These are phyloP conservation scores for Coemansia sp. DNA, from an alignment of 192 early-diverging fungal species.

Conservation along the genomic window DNA sequence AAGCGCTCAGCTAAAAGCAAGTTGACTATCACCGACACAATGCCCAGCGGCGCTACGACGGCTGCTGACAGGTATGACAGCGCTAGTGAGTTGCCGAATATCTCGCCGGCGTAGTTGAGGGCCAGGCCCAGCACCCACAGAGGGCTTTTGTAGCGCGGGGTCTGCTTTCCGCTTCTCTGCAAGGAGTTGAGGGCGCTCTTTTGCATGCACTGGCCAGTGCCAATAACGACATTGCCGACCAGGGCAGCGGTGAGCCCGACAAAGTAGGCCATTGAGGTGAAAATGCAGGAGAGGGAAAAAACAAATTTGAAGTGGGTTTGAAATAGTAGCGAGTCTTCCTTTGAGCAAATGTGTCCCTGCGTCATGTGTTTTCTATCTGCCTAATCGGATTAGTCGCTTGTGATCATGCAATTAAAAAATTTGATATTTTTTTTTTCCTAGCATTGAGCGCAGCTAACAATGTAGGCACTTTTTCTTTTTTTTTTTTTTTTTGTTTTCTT, in stretches of 20 bases:
- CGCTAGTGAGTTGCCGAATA: conserved; percentile 55
- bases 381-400: not conserved
- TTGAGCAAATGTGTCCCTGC: not conserved
- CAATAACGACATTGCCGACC: conserved; percentile 56
- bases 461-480: not conserved
- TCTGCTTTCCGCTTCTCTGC: conserved; percentile 23
- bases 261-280: conserved; percentile 31
- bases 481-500: not conserved
- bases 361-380: not conserved
- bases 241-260: conserved; percentile 47
- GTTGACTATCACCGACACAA: conserved; percentile 51
- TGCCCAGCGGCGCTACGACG: conserved; percentile 56
- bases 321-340: not conserved
- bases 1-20: conserved; percentile 51
- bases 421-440: conserved; percentile 8
- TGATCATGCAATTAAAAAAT: conserved; percentile 17
- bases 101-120: conserved; percentile 55
- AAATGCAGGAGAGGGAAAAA: not conserved
- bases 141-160: conserved; percentile 45
- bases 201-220: conserved; percentile 56
- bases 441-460: too few species aligned
- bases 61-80: conserved; percentile 55
- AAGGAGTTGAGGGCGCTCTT: conserved; percentile 52
- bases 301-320: not conserved
- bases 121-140: conserved; percentile 44